Conservation (phyloP, 768 basidiomycete species). For the Panus rudis region DNA sequence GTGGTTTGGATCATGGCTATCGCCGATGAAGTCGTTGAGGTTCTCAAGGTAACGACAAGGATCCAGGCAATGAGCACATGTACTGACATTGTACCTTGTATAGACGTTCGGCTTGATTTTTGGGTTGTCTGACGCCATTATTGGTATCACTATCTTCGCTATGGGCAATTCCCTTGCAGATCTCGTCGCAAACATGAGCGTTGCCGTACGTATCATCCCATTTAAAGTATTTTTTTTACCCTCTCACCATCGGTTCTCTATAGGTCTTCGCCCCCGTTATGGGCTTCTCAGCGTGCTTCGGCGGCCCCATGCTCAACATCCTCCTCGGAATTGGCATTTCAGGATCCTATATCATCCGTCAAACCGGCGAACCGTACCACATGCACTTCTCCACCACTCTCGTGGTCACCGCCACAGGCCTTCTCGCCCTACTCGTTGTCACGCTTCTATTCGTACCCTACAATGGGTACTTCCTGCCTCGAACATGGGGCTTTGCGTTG, state of each 20-base stretch:
- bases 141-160: slow-evolving; percentile 94
- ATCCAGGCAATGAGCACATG: neutral
- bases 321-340: slow-evolving; percentile 88
- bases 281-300: slow-evolving; percentile 95
- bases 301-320: slow-evolving; percentile 89
- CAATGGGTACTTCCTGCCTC: slow-evolving; percentile 75
- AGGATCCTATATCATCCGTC: slow-evolving; percentile 75
- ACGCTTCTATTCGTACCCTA: slow-evolving; percentile 82
- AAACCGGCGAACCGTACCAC: slow-evolving; percentile 55
- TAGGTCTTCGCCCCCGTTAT: slow-evolving; percentile 85
- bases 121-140: slow-evolving; percentile 93
- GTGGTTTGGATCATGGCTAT: slow-evolving; percentile 99
- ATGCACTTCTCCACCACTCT: slow-evolving; percentile 80
- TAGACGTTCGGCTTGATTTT: slow-evolving; percentile 92
- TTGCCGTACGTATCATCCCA: slow-evolving; percentile 52
- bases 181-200: slow-evolving; percentile 93
- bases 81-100: neutral
- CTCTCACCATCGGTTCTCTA: neutral
- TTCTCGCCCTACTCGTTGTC: slow-evolving; percentile 65
- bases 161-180: slow-evolving; percentile 95
- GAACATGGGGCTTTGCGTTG: slow-evolving; percentile 77
- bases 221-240: neutral
- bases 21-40: slow-evolving; percentile 90
- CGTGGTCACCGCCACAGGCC: slow-evolving; percentile 73
- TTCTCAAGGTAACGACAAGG: slow-evolving; percentile 74